Base-by-base conservation (phyloP, 345 rosid species). In the Geranium rotundifolium region DNA sequence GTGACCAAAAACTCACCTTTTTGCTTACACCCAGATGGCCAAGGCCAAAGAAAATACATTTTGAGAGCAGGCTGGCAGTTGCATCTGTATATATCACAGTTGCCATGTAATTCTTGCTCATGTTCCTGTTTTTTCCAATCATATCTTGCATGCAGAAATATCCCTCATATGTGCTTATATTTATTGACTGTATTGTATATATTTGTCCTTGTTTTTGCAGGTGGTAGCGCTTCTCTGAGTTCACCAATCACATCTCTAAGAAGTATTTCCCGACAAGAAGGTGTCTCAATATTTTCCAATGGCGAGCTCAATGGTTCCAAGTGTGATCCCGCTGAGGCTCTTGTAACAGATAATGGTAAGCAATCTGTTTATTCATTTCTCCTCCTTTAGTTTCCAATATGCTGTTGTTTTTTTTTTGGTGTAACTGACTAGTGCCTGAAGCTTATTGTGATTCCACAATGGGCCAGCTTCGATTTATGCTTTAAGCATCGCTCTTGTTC, bases 11-110 rank as follows among this genome's bases (percentile, higher is more conserved):
- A 67, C 64, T 74, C 71, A 17, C 15, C 81, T 57, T 75, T 87
- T 34, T 73, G 84, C 63, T 55, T 69, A 56, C 78, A 74, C 5
- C 60, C 27, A 15, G 79, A 65, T 61, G 70, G 57, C 61, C 60
- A 61, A 61, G 70, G 73, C 62, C 61, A 55, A 58, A 63, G 67
- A 7, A 84, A 70, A 65, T 86, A 79, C 62, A 76, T 61, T 69
- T 72, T 89, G 54, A 85, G 78, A 71, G 68, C 71, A 50, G 95
- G 82, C 4, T 85, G 87, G 82, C 77, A 79, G 54, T 72, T 92
- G 67, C 96, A 92, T 77, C 52, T 87, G 56, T 92, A 84, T 81
- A 81, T 87, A 72, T 89, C 98, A 49, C 97, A 87, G 66, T 75
- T 86, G 86, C 97, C 97, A 79, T 87, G 98, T 89, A 89, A 84